Evolutionary conservation across 768 basidiomycete genomes (phyloP).

Genomic region (Amanita subjunquillea): DNA sequence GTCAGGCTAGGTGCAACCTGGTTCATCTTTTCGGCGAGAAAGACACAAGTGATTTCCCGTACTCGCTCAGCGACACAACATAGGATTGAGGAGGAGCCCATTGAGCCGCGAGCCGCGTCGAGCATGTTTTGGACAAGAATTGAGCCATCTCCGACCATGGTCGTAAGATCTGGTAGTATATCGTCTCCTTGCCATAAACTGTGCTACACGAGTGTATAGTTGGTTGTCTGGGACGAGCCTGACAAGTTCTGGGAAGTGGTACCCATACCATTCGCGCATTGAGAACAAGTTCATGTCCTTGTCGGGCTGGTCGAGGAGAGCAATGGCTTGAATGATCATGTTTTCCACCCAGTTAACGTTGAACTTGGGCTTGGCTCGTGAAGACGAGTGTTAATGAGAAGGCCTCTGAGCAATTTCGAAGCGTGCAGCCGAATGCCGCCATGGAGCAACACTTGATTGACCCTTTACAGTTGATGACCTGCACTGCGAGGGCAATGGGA

Average conservation of each 20-base stretch:
- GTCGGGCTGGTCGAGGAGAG: slow-evolving; percentile 96
- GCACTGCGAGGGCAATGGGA: too few species aligned
- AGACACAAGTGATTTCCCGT: slow-evolving; percentile 80
- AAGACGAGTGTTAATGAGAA: slow-evolving; percentile 95
- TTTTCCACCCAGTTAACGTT: slow-evolving; percentile 94
- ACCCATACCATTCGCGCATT: slow-evolving; percentile 98
- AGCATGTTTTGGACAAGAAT: slow-evolving; percentile 88
- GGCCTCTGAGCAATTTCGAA: slow-evolving; percentile 78
- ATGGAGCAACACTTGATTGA: slow-evolving; percentile 73
- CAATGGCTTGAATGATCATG: slow-evolving; percentile 99
- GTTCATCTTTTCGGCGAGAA: slow-evolving; percentile 96
- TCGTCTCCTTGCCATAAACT: slow-evolving; percentile 79
- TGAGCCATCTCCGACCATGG: slow-evolving; percentile 74
- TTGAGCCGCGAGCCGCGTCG: slow-evolving; percentile 88
- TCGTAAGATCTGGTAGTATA: slow-evolving; percentile 68
- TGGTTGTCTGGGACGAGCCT: slow-evolving; percentile 90
- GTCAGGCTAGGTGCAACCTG: slow-evolving; percentile 90
- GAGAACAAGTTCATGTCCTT: slow-evolving; percentile 99
- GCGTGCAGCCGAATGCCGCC: slow-evolving; percentile 91
- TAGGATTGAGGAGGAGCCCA: too few species aligned
- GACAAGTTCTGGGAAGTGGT: slow-evolving; percentile 97
- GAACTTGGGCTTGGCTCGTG: slow-evolving; percentile 95
- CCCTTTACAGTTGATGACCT: slow-evolving; percentile 74
- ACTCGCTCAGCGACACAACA: slow-evolving; percentile 88
- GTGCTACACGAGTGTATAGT: slow-evolving; percentile 79